Evolutionary conservation across 148 eudicot genomes (phyloP), one percentile per base, ranked within the genome.

Genomic region (Nepenthes mirabilis): DNA sequence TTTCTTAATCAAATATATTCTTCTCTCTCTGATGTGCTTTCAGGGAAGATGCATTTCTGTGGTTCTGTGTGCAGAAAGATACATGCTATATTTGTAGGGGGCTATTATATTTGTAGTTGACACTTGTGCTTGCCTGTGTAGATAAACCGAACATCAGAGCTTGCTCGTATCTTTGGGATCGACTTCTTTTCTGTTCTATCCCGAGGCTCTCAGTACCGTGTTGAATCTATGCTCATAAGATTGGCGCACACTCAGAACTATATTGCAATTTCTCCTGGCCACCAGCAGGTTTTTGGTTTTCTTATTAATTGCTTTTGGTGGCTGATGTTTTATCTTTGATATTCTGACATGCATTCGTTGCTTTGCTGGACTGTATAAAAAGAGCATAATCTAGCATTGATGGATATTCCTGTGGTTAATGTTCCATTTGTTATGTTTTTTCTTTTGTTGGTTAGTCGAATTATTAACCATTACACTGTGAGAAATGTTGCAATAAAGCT

Each of bases 151-250:
- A 88, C 99, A 52, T 93, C 99, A 55, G 99, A 93, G 70, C 98
- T 93, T 68, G 91, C 98, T 54, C 94, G 98, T 64, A 83, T 93
- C 45, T 93, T 93, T 70, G 98, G 98, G 40, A 88, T 93, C 47
- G 98, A 93, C 66, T 93, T 93, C 64, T 93, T 88, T 69, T 88
- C 99, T 61, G 99, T 93, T 67, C 79, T 93, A 62, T 88, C 96
- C 59, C 94, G 99, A 65, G 98, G 99, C 70, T 93, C 99, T 49
- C 99, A 93, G 74, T 93, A 83, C 66, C 99, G 99, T 68, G 98
- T 91, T 61, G 98, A 91, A 75, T 93, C 99, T 36, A 93, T 88
- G 99, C 77, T 91, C 55, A 61, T 88, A 67, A 78, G 99, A 62
- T 72, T 88, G 81, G 96, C 95, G 9, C 99, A 82, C 63, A 72